Conservation (phyloP, 2,329 filamentous ascomycete genomes). For the Ophiostoma quercus region DNA sequence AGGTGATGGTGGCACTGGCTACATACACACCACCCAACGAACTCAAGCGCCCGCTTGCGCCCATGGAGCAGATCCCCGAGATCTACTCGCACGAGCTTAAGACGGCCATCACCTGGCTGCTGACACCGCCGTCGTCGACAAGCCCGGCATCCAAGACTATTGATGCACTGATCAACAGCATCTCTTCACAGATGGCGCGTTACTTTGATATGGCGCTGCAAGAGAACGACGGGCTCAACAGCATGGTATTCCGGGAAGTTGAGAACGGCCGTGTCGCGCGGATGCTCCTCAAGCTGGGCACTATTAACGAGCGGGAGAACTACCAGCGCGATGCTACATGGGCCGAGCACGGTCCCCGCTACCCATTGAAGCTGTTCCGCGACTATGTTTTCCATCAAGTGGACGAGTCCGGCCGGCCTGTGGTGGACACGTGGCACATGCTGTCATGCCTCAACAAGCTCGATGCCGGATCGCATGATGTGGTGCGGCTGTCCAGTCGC, state of each 20-base stretch:
- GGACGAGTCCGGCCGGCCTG: conserved; percentile 74
- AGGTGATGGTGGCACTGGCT: conserved; percentile 75
- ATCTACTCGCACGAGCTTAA: conserved; percentile 74
- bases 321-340: conserved; percentile 66
- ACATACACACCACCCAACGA: conserved; percentile 56
- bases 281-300: conserved; percentile 72
- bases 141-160: conserved; percentile 61
- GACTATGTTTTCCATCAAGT: conserved; percentile 98
- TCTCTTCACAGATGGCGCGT: conserved; percentile 69
- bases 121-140: conserved; percentile 53
- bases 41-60: conserved; percentile 51
- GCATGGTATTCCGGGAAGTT: conserved; percentile 70
- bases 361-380: conserved; percentile 88
- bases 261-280: conserved; percentile 85
- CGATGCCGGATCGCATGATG: conserved; percentile 83
- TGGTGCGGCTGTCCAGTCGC: conserved; percentile 75
- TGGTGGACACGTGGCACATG: conserved; percentile 83
- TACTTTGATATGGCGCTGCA: conserved; percentile 76
- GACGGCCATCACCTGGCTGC: conserved; percentile 75
- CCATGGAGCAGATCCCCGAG: conserved; percentile 67
- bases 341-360: conserved; percentile 89
- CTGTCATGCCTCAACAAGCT: conserved; percentile 83
- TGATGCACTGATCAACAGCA: conserved; percentile 71
- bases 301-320: conserved; percentile 73
- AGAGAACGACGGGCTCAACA: conserved; percentile 66